Evolutionary conservation across 768 basidiomycete genomes (phyloP).

Genomic region (Heimioporus sp.): DNA sequence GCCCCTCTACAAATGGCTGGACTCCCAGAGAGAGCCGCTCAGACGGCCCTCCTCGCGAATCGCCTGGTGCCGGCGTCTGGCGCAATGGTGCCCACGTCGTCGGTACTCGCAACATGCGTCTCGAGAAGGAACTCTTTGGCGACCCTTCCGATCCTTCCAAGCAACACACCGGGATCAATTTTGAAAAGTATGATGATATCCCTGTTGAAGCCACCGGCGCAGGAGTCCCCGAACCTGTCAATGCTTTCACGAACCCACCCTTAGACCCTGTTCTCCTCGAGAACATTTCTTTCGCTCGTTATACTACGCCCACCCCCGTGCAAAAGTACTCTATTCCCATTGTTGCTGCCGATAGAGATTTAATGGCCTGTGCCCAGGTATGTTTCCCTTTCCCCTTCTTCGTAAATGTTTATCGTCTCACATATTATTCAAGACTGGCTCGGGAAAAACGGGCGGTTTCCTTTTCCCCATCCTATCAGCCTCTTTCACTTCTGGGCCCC

Average conservation of each 20-base stretch:
- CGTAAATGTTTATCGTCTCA: slow-evolving; percentile 16
- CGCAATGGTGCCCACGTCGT: slow-evolving; percentile 83
- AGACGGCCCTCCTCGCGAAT: slow-evolving; percentile 46
- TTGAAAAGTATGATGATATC: slow-evolving; percentile 99
- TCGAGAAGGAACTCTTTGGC: slow-evolving; percentile 97
- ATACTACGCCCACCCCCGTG: slow-evolving; percentile 94
- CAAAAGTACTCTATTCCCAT: slow-evolving; percentile 99
- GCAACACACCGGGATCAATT: slow-evolving; percentile 98
- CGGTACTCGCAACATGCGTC: slow-evolving; percentile 80
- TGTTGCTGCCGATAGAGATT: slow-evolving; percentile 82
- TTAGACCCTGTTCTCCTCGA: slow-evolving; percentile 92
- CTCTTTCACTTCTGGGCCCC: slow-evolving; percentile 82
- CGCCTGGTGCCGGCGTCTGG: slow-evolving; percentile 66
- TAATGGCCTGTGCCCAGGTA: slow-evolving; percentile 95
- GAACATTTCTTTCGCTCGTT: slow-evolving; percentile 91
- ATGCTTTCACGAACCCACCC: slow-evolving; percentile 82
- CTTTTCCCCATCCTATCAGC: slow-evolving; percentile 98
- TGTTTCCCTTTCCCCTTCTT: slow-evolving; percentile 19
- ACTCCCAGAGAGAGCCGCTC: slow-evolving; percentile 29
- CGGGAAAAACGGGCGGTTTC: slow-evolving; percentile 99
- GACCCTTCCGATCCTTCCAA: slow-evolving; percentile 81
- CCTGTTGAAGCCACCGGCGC: slow-evolving; percentile 98
- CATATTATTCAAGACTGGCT: slow-evolving; percentile 75
- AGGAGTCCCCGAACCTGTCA: slow-evolving; percentile 94
- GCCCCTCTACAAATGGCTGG: slow-evolving; percentile 40